Percentiles rank a stretch among this genome's conserved stretches.
Evolutionary conservation across 129 eudicot genomes (phyloP).

Genomic region (Smallanthus sonchifolius): DNA sequence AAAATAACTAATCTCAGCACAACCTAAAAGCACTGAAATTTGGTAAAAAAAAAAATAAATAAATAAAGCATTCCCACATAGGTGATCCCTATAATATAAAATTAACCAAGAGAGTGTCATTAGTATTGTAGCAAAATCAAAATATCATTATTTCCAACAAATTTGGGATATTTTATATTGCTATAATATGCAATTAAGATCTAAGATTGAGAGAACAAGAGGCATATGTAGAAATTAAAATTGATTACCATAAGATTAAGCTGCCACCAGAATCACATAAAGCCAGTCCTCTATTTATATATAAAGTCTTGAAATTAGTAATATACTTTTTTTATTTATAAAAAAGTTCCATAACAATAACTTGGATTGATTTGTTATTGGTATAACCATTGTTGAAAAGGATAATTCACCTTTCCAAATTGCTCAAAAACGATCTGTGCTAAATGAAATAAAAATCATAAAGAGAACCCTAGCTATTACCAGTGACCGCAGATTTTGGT

Average conservation of each 20-base stretch:
- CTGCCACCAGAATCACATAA: not conserved
- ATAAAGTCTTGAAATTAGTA: not conserved
- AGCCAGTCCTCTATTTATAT: not conserved
- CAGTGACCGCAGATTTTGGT: slow-evolving; percentile 52
- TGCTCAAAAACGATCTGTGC: not conserved
- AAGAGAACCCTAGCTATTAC: slow-evolving; percentile 20
- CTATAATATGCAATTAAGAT: not conserved
- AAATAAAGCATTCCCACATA: not conserved
- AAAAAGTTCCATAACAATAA: too few relatives aligned
- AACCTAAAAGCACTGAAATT: too few relatives aligned
- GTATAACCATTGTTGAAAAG: not conserved
- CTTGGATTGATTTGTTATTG: not conserved
- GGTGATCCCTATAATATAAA: not conserved
- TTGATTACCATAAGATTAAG: not conserved
- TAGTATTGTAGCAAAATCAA: not conserved
- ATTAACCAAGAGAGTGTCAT: not conserved
- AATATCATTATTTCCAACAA: too few relatives aligned
- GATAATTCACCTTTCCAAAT: not conserved
- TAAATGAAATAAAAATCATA: not conserved
- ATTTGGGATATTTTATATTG: not conserved
- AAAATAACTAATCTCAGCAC: too few relatives aligned
- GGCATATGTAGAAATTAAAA: not conserved
- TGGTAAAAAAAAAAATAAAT: not conserved
- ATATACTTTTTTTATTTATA: not conserved
- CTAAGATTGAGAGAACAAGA: not conserved